Conservation (phyloP, 1,139 yeast species). For the Protomyces inundatus region DNA sequence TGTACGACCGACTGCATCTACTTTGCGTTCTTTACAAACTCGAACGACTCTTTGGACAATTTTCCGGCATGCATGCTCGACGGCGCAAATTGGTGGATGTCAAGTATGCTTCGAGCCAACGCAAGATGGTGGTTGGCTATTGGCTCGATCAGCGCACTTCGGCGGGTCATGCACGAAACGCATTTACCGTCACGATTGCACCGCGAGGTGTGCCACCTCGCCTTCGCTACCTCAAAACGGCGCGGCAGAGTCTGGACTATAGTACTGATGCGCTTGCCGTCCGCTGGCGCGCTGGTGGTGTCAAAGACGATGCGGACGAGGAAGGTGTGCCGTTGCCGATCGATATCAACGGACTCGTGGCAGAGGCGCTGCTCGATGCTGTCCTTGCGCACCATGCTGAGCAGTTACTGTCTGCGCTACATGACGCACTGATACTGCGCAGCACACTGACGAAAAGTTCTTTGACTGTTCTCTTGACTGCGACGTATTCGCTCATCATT, state of each 20-base stretch:
- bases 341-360: constrained; percentile 1
- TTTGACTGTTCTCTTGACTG: neutral
- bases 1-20: constrained; percentile 59
- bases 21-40: constrained; percentile 14
- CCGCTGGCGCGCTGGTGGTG: neutral
- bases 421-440: neutral
- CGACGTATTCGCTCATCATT: neutral
- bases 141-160: constrained; percentile 15
- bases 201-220: neutral
- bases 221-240: neutral
- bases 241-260: neutral
- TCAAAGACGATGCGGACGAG: neutral
- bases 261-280: constrained; percentile 6
- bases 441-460: neutral
- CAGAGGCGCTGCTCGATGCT: neutral
- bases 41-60: constrained; percentile 23
- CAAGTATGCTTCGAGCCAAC: constrained; percentile 20
- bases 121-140: constrained; percentile 9
- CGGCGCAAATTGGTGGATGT: constrained; percentile 12
- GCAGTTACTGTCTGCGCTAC: neutral
- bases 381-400: neutral
- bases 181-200: constrained; percentile 15
- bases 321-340: neutral
- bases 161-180: constrained; percentile 7
- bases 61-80: constrained; percentile 9